Evolutionary conservation across 495 filamentous ascomycete genomes (phyloP).

Genomic region (Sordaria brevicollis): DNA sequence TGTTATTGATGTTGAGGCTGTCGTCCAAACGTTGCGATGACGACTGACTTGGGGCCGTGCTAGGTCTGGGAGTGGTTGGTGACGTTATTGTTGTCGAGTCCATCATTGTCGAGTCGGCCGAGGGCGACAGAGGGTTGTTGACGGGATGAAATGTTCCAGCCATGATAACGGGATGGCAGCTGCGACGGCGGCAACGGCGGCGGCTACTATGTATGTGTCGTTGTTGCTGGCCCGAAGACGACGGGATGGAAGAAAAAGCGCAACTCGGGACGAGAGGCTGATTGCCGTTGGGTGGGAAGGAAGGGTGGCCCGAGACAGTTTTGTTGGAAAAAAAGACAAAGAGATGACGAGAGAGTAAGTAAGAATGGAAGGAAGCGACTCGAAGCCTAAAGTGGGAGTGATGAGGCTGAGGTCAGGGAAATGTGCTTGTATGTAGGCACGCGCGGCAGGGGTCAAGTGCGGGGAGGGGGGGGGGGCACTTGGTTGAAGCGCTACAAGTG

Average conservation of each 20-base stretch:
- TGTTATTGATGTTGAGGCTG: background rate
- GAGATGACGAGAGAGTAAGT: background rate
- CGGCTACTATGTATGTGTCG: too few species aligned
- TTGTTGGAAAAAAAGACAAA: background rate
- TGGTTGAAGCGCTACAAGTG: too few species aligned
- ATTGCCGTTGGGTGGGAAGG: constrained; percentile 1
- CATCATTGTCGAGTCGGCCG: constrained; percentile 32
- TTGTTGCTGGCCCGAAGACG: background rate
- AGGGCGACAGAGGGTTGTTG: constrained; percentile 52
- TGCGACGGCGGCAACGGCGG: background rate
- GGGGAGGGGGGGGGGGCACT: constrained; percentile 11
- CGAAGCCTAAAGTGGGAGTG: background rate
- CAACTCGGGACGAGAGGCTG: constrained; percentile 7
- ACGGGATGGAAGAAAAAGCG: constrained; percentile 10
- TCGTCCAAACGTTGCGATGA: constrained; percentile 32
- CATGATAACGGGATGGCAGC: constrained; percentile 22
- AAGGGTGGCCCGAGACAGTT: background rate
- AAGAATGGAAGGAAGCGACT: background rate
- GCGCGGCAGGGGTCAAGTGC: constrained; percentile 24
- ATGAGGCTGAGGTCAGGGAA: constrained; percentile 26
- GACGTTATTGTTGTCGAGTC: constrained; percentile 47
- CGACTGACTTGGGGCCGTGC: constrained; percentile 32
- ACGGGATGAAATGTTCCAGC: constrained; percentile 60
- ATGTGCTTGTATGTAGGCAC: constrained; percentile 4
- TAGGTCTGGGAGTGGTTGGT: constrained; percentile 51